Base-by-base conservation (phyloP, 768 basidiomycete genomes). In the Austroboletus eburneus region DNA sequence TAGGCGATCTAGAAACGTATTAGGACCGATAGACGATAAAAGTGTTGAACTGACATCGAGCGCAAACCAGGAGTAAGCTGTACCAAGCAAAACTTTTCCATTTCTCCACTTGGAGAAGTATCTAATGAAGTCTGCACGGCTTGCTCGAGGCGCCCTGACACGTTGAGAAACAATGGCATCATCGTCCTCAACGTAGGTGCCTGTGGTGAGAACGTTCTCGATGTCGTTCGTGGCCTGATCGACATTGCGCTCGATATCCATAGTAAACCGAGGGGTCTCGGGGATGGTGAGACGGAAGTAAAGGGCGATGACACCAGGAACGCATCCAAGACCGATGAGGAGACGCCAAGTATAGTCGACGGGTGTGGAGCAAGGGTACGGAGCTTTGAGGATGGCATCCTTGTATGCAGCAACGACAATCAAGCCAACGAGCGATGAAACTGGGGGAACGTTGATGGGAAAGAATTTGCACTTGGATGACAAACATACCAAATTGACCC, bases 261-360 rank as follows among this genome's bases (percentile, higher is more conserved):
- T 90, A 52, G 89, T 92, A 67, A 73, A 80, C 45, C 90, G 87
- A n/a, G 91, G 90, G 1, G 89, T 91, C 64, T 92, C 89, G 14
- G 89, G 87, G 61, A 92, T 87, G 18, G 89, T 91, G 25, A 91
- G 75, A 59, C 90, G 87, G 82, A 87, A 91, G 72, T 90, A 91
- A 39, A 91, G 79, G 13, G 87, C 88, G 46, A 90, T 62, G 27
- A 70, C 72, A 42, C 79, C 90, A 23, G 91, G 91, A 33, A 92
- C 69, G 48, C 82, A 85, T 39, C 91, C 91, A 36, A 91, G 69
- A 54, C 91, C 90, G 67, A 93, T 89, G 56, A 92, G 76, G 37
- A 91, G 70, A 51, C 89, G 82, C 91, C 90, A 91, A 62, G 80
- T 76, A 59, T 71, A 77, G 66, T 93, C 91, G 50, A 93, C 74